Evolutionary conservation across 306 rosid genomes (phyloP).

Genomic region (Argentina anserina): DNA sequence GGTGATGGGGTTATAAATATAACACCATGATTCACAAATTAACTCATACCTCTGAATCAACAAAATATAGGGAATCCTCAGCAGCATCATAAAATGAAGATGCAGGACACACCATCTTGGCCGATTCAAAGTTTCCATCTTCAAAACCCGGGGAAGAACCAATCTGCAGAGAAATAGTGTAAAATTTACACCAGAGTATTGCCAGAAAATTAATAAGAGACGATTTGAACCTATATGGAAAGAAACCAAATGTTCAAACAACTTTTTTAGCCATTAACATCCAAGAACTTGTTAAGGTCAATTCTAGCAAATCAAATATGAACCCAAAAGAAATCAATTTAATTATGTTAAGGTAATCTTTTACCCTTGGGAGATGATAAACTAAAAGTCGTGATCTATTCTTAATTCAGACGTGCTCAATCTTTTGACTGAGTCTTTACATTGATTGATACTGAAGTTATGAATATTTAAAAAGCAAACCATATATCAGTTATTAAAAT

Average conservation of each 20-base stretch:
- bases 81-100: constrained; percentile 63
- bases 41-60: constrained; percentile 85
- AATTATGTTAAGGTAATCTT: neutral
- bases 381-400: neutral
- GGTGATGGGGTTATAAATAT: neutral
- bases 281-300: neutral
- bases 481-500: constrained; percentile 14
- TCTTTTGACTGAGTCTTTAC: neutral
- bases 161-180: constrained; percentile 47
- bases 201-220: neutral
- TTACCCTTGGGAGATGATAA: neutral
- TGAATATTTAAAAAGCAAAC: neutral
- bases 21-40: neutral
- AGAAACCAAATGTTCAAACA: neutral
- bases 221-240: neutral
- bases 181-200: constrained; percentile 9
- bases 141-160: constrained; percentile 93
- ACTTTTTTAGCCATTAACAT: neutral
- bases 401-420: neutral
- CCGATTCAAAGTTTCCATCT: constrained; percentile 84
- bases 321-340: neutral
- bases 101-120: constrained; percentile 82
- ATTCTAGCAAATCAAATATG: neutral
- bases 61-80: constrained; percentile 76
- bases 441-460: neutral